phyloP scores from a whole-genome alignment of 2,329 filamentous ascomycete species.

The Davidsoniella australis region DNA sequence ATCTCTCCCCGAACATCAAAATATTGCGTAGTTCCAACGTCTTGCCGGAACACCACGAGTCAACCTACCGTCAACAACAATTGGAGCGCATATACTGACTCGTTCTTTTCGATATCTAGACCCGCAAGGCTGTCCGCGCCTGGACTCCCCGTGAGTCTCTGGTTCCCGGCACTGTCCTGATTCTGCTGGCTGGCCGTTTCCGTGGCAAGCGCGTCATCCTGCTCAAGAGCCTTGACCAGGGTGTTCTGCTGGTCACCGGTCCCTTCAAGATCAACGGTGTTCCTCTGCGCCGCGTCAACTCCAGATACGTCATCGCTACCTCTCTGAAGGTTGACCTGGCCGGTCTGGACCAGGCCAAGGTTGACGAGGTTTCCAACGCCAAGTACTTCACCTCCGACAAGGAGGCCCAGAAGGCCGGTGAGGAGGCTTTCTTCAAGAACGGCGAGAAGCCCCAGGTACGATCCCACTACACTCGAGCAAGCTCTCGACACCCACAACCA shows the following conservation, averaged over 20 bases:
- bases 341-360: conserved; percentile 81
- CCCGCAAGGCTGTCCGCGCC: conserved; percentile 83
- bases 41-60: neutral
- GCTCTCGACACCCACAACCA: neutral
- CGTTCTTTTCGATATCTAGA: conserved; percentile 32
- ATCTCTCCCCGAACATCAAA: neutral
- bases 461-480: conserved; percentile 10
- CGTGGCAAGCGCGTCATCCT: conserved; percentile 99
- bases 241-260: conserved; percentile 95
- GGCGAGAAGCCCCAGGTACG: conserved; percentile 92
- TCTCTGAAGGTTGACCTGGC: conserved; percentile 70
- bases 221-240: conserved; percentile 93
- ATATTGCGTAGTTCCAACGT: neutral
- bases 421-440: conserved; percentile 99
- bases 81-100: conserved; percentile 9
- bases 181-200: conserved; percentile 98
- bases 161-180: conserved; percentile 88
- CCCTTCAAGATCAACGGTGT: conserved; percentile 99
- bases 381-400: conserved; percentile 98
- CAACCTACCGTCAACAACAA: neutral
- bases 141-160: conserved; percentile 79
- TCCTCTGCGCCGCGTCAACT: conserved; percentile 84
- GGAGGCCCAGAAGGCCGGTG: conserved; percentile 81
- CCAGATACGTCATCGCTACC: conserved; percentile 85
- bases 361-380: conserved; percentile 54